Evolutionary conservation across 2,329 filamentous ascomycete genomes (phyloP).

Genomic region (Aspergillus sp.): DNA sequence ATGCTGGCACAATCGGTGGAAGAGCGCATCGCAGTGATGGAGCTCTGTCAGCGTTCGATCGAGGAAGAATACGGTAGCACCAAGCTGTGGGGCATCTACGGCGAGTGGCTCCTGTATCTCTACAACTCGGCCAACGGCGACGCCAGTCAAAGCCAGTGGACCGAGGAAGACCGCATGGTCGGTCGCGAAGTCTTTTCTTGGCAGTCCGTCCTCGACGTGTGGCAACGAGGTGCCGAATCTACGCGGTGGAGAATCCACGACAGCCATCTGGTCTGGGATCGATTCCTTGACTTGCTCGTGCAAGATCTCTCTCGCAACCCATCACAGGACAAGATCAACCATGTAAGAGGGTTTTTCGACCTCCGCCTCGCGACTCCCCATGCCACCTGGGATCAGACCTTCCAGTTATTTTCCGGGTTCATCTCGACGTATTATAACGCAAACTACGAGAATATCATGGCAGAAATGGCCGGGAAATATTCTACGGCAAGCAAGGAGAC

Average conservation of each 20-base stretch:
- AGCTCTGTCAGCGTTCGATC: conserved; percentile 61
- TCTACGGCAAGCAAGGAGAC: conserved; percentile 50
- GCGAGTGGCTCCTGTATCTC: conserved; percentile 61
- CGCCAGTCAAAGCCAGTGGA: conserved; percentile 44
- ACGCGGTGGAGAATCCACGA: conserved; percentile 64
- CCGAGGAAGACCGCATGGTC: conserved; percentile 59
- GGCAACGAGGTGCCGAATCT: conserved; percentile 57
- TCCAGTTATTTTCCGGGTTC: conserved; percentile 62
- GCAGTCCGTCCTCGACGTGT: conserved; percentile 57
- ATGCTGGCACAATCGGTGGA: conserved; percentile 58
- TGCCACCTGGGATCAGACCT: conserved; percentile 61
- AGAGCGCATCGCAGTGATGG: conserved; percentile 60
- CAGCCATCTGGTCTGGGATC: conserved; percentile 64
- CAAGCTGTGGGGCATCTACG: conserved; percentile 64
- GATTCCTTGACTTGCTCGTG: conserved; percentile 57
- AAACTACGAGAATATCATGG: conserved; percentile 62
- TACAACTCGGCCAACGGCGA: conserved; percentile 55
- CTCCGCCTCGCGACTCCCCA: conserved; percentile 61
- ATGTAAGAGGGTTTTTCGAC: conserved; percentile 55
- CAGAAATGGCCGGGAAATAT: conserved; percentile 51
- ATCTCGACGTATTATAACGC: conserved; percentile 57
- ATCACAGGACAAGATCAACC: conserved; percentile 51
- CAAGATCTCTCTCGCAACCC: conserved; percentile 54
- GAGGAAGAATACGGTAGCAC: conserved; percentile 63
- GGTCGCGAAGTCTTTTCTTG: conserved; percentile 62